Evolutionary conservation across 2,329 filamentous ascomycete species (phyloP).

Genomic region (Colletotrichum sp.): DNA sequence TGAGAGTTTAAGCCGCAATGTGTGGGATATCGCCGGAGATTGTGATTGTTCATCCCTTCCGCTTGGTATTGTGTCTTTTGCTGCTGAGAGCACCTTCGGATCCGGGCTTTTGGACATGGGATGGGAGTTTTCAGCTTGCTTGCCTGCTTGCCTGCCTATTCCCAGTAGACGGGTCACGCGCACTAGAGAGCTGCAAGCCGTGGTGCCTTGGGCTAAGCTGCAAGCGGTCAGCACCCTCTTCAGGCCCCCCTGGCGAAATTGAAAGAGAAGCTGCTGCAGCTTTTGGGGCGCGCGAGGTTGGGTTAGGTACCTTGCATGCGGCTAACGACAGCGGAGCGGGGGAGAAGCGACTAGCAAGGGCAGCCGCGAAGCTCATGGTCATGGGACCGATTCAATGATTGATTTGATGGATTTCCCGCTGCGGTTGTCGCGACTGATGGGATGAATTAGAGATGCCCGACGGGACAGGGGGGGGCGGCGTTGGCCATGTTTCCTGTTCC

Average conservation of each 20-base stretch:
- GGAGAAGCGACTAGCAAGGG: background rate
- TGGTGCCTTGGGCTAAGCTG: background rate
- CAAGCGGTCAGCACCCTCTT: background rate
- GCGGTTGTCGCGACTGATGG: background rate
- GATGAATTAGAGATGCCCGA: constrained; percentile 1
- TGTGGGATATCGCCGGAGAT: background rate
- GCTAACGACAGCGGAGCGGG: background rate
- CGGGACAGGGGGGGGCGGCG: background rate
- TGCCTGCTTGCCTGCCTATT: background rate
- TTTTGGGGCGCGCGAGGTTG: background rate
- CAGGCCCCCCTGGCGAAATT: background rate
- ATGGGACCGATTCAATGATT: background rate
- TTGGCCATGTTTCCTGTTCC: background rate
- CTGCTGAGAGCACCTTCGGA: background rate
- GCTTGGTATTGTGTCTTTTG: background rate
- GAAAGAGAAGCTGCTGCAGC: background rate
- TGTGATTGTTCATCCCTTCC: background rate
- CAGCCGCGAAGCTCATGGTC: background rate
- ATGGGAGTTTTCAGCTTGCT: background rate
- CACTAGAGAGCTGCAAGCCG: background rate
- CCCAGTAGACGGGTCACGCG: background rate
- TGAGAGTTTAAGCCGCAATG: background rate
- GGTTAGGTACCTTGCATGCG: background rate
- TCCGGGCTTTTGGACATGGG: background rate
- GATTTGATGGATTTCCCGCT: background rate